These are phyloP conservation scores for Trametes villosa DNA, from an alignment of 768 basidiomycete species.

Conservation along the genomic window DNA sequence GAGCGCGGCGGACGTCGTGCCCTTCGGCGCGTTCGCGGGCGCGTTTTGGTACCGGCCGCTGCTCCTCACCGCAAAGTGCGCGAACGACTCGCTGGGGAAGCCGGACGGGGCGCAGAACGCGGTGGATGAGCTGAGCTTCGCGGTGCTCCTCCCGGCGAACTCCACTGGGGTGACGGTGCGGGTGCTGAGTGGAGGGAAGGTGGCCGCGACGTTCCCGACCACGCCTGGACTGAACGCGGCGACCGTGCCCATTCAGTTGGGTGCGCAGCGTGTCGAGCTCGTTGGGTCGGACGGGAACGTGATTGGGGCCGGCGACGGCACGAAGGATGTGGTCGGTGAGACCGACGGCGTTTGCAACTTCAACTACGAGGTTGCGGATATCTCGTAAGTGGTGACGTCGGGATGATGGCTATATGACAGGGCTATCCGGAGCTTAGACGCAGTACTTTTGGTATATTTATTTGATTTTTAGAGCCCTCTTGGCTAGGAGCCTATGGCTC, in stretches of 20 bases:
- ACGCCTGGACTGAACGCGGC: slow-evolving; percentile 8
- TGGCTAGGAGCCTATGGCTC: too few species aligned
- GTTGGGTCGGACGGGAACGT: neutral
- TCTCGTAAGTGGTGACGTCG: neutral
- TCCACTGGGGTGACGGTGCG: slow-evolving; percentile 3
- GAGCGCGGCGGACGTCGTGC: slow-evolving; percentile 1
- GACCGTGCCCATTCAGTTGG: slow-evolving; percentile 1
- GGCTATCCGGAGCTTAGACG: too few species aligned
- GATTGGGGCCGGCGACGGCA: slow-evolving; percentile 6
- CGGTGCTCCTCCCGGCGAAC: slow-evolving; percentile 7
- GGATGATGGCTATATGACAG: too few species aligned
- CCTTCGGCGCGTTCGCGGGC: slow-evolving; percentile 32
- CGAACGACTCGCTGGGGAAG: slow-evolving; percentile 6
- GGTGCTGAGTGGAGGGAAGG: slow-evolving; percentile 9
- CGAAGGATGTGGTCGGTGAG: slow-evolving; percentile 5
- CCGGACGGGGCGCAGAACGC: slow-evolving; percentile 14
- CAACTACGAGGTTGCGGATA: slow-evolving; percentile 10
- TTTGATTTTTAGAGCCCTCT: too few species aligned
- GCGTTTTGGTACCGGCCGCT: slow-evolving; percentile 40
- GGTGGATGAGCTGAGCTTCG: slow-evolving; percentile 12
- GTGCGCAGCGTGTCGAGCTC: slow-evolving; percentile 11
- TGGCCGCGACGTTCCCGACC: slow-evolving; percentile 2
- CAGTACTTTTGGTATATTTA: too few species aligned
- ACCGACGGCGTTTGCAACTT: slow-evolving; percentile 11
- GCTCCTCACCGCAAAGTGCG: slow-evolving; percentile 31